Percentiles rank a stretch among this genome's conserved stretches.
Conservation (phyloP, 805 yeast species). For the Suhomyces prunicola region DNA sequence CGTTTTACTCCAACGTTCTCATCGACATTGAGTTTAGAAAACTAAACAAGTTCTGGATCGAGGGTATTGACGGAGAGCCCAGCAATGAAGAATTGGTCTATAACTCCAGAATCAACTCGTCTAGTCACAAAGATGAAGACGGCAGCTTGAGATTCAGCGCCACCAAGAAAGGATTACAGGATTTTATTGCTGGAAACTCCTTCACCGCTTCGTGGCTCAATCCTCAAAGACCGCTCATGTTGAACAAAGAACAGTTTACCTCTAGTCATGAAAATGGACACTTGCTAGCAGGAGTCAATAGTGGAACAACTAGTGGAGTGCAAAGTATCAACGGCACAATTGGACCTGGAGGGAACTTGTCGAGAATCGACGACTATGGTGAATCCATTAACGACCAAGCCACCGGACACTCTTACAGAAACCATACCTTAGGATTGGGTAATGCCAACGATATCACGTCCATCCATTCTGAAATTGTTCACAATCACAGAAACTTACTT, state of each 20-base stretch:
- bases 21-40: constrained; percentile 27
- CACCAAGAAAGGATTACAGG: constrained; percentile 20
- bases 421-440: constrained; percentile 32
- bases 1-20: constrained; percentile 15
- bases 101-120: not conserved
- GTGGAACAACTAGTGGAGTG: not conserved
- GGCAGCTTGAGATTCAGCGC: constrained; percentile 10
- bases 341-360: constrained; percentile 1
- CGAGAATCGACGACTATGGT: constrained; percentile 1
- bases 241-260: constrained; percentile 4
- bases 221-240: constrained; percentile 22
- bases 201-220: constrained; percentile 32
- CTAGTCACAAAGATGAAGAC: constrained; percentile 6
- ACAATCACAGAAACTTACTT: constrained; percentile 3
- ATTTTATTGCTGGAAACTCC: constrained; percentile 24
- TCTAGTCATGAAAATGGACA: not conserved
- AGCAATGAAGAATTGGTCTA: constrained; percentile 4
- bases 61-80: constrained; percentile 17
- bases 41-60: constrained; percentile 25
- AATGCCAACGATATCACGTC: constrained; percentile 40
- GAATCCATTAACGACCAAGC: constrained; percentile 1
- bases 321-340: constrained; percentile 1
- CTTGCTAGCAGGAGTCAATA: not conserved
- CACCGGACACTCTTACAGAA: constrained; percentile 4
- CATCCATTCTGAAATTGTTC: constrained; percentile 34